Conservation (phyloP, 305 asterid genomes). For the Fraxinus paxiana region DNA sequence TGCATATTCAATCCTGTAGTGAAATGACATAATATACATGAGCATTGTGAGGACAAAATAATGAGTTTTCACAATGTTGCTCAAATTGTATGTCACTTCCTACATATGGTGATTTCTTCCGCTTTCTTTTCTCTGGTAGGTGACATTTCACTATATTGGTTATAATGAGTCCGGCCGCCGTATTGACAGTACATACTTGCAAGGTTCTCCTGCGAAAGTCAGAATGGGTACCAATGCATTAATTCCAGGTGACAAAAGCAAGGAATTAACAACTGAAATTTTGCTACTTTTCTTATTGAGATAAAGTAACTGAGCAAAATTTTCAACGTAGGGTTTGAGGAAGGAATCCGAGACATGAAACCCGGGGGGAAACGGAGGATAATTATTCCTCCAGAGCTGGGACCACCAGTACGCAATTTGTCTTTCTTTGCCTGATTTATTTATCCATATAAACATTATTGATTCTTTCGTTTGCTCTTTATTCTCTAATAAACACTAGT, state of each 20-base stretch:
- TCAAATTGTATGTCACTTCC: neutral
- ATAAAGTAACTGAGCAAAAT: conserved; percentile 15
- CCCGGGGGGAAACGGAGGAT: conserved; percentile 91
- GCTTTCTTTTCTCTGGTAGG: conserved; percentile 40
- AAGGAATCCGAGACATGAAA: conserved; percentile 91
- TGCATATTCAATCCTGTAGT: neutral
- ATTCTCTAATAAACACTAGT: neutral
- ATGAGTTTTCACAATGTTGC: neutral
- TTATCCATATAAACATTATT: neutral
- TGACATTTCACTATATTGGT: conserved; percentile 81
- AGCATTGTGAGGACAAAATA: neutral
- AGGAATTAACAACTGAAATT: neutral
- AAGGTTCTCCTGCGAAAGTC: conserved; percentile 89
- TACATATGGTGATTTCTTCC: neutral
- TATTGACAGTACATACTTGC: conserved; percentile 88
- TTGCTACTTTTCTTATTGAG: conserved; percentile 14
- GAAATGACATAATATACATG: neutral
- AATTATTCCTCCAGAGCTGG: conserved; percentile 90
- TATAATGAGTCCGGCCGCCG: conserved; percentile 96
- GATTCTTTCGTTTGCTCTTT: neutral
- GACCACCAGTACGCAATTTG: conserved; percentile 78
- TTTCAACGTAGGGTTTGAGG: conserved; percentile 68
- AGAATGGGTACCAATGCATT: conserved; percentile 82
- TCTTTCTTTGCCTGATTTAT: neutral
- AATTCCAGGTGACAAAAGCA: conserved; percentile 68